These are phyloP conservation scores for Coemansia sp. DNA, from an alignment of 192 early-diverging fungal genomes.

Conservation along the genomic window DNA sequence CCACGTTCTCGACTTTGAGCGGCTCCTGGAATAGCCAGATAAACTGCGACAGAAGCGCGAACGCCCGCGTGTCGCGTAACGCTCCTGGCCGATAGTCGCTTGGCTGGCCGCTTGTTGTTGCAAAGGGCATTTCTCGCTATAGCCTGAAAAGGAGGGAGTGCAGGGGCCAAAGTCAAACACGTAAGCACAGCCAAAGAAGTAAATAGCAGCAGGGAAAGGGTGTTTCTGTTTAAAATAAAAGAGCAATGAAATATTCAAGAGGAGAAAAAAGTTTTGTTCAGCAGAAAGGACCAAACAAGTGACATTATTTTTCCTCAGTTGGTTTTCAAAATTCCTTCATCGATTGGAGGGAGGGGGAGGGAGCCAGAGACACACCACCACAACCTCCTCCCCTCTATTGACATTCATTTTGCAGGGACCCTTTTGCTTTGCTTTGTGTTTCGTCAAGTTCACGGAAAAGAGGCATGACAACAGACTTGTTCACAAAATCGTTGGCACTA, in stretches of 20 bases:
- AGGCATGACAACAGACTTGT: background rate
- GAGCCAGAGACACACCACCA: no score
- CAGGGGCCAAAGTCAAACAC: background rate
- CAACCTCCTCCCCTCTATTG: no score
- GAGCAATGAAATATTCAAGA: background rate
- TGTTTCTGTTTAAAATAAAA: background rate
- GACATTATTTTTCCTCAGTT: no score
- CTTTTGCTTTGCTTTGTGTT: background rate
- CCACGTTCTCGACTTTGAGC: conserved; percentile 18
- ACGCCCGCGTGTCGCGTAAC: conserved; percentile 32
- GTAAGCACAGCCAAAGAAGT: background rate
- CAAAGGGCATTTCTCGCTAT: conserved; percentile 24
- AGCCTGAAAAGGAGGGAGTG: background rate
- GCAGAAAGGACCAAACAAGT: background rate
- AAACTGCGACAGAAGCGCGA: conserved; percentile 38
- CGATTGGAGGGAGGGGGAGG: no score
- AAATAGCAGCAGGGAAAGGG: conserved; percentile 1
- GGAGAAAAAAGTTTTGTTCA: background rate
- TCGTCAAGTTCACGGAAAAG: background rate
- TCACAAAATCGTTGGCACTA: background rate
- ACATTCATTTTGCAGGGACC: no score
- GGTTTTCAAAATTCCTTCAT: no score
- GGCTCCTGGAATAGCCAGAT: conserved; percentile 21
- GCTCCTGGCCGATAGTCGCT: conserved; percentile 3
- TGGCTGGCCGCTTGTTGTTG: conserved; percentile 2